Evolutionary conservation across 305 asterid genomes (phyloP).

Genomic region (Solanum hybrid): DNA sequence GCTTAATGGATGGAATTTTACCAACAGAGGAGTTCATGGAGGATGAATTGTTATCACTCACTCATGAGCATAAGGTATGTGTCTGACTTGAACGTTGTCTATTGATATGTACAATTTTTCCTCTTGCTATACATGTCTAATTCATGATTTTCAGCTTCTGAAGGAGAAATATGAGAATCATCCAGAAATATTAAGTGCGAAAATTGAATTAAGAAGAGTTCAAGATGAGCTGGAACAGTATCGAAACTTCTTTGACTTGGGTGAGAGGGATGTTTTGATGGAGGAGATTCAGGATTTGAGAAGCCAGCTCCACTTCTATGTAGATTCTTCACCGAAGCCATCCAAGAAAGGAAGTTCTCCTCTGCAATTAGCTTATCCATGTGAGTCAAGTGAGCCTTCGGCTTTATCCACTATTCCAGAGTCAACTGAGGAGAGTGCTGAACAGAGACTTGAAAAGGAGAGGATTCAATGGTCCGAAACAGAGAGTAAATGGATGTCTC

Average conservation of each 20-base stretch:
- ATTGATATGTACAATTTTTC: neutral
- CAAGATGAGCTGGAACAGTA: conserved; percentile 83
- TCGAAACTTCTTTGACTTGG: conserved; percentile 86
- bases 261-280: conserved; percentile 86
- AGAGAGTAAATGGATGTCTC: conserved; percentile 82
- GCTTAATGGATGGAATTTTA: conserved; percentile 88
- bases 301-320: conserved; percentile 67
- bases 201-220: conserved; percentile 60
- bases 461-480: conserved; percentile 75
- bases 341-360: conserved; percentile 49
- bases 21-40: conserved; percentile 84
- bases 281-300: conserved; percentile 90
- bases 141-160: conserved; percentile 54
- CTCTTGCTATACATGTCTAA: conserved; percentile 17
- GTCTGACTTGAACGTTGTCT: neutral
- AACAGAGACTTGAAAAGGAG: conserved; percentile 61
- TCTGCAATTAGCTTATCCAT: conserved; percentile 50
- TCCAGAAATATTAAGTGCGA: conserved; percentile 75
- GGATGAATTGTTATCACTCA: conserved; percentile 63
- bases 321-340: conserved; percentile 57
- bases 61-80: conserved; percentile 73
- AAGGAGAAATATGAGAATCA: conserved; percentile 75
- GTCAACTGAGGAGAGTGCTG: conserved; percentile 42
- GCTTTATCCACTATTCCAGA: conserved; percentile 36
- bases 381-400: conserved; percentile 47